Evolutionary conservation across 1,284 basidiomycete genomes (phyloP).

Genomic region (Ustilago tritici): DNA sequence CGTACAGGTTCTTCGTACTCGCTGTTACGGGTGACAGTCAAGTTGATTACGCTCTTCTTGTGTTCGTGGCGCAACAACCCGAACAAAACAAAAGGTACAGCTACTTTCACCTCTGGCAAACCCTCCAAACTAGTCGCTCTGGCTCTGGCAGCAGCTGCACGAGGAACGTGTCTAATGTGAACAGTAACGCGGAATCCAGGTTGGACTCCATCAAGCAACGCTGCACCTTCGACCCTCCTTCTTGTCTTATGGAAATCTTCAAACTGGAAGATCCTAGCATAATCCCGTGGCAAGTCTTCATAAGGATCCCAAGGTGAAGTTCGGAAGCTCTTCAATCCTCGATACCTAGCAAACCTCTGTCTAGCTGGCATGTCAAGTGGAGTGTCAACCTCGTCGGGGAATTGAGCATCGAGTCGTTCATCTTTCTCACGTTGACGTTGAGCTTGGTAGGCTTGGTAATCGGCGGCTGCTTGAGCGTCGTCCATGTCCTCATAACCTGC

Average conservation of each 20-base stretch:
- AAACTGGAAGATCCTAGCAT: conserved; percentile 95
- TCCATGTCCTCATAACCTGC: conserved; percentile 48
- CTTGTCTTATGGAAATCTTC: conserved; percentile 92
- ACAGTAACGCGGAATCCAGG: conserved; percentile 52
- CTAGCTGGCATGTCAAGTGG: conserved; percentile 86
- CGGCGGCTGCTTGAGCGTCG: conserved; percentile 77
- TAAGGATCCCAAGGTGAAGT: conserved; percentile 98
- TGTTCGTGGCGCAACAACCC: conserved; percentile 93
- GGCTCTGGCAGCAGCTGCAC: conserved; percentile 55
- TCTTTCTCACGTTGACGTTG: conserved; percentile 85
- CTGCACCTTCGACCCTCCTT: conserved; percentile 75
- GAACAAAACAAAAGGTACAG: conserved; percentile 80
- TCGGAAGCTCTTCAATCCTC: conserved; percentile 90
- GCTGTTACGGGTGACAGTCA: conserved; percentile 92
- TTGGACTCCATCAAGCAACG: conserved; percentile 59
- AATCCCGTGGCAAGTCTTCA: conserved; percentile 93
- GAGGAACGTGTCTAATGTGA: conserved; percentile 59
- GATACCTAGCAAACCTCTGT: conserved; percentile 90
- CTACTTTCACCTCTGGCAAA: conserved; percentile 33
- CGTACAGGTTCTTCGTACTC: conserved; percentile 89
- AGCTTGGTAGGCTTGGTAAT: conserved; percentile 76
- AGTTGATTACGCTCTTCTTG: conserved; percentile 93
- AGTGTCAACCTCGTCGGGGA: conserved; percentile 98
- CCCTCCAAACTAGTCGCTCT: conserved; percentile 14
- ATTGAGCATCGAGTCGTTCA: conserved; percentile 78